Percentiles rank a stretch among this genome's conserved stretches.
phyloP scores from a whole-genome alignment of 1,284 basidiomycete genomes.

The Moesziomyces sp. region DNA sequence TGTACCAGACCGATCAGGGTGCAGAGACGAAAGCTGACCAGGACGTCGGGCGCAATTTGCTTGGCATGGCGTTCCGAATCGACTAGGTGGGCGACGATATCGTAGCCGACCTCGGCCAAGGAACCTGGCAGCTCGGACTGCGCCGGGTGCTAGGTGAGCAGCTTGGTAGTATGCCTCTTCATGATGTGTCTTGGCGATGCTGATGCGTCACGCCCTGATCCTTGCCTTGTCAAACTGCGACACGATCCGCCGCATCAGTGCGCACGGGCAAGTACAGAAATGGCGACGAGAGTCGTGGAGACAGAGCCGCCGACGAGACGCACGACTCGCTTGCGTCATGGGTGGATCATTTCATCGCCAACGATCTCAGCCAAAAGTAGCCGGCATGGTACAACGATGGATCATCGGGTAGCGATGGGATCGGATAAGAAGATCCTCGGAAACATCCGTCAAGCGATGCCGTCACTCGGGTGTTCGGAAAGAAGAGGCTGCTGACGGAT shows the following conservation, averaged over 20 bases:
- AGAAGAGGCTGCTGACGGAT: neutral
- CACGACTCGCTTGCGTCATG: constrained; percentile 29
- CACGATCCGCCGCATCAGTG: constrained; percentile 7
- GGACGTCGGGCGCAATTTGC: neutral
- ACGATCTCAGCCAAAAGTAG: constrained; percentile 7
- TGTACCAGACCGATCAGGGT: too few species aligned
- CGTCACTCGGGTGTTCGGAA: neutral
- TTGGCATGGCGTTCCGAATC: neutral
- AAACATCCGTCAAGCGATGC: constrained; percentile 3
- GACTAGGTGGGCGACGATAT: constrained; percentile 45
- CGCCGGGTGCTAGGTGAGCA: constrained; percentile 37
- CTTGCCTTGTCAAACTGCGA: neutral
- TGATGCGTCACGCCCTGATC: too few species aligned
- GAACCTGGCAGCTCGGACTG: constrained; percentile 41
- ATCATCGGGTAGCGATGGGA: too few species aligned
- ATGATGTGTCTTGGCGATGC: neutral
- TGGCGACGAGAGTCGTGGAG: constrained; percentile 29
- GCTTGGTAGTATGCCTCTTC: neutral
- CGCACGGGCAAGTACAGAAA: constrained; percentile 39
- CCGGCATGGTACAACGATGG: neutral
- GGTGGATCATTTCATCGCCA: constrained; percentile 33
- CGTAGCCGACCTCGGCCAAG: constrained; percentile 42
- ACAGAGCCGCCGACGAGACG: constrained; percentile 18
- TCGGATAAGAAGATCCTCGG: constrained; percentile 1
- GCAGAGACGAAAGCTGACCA: too few species aligned